phyloP scores from a whole-genome alignment of 2,329 filamentous ascomycete genomes.

The Claviceps sorghi region DNA sequence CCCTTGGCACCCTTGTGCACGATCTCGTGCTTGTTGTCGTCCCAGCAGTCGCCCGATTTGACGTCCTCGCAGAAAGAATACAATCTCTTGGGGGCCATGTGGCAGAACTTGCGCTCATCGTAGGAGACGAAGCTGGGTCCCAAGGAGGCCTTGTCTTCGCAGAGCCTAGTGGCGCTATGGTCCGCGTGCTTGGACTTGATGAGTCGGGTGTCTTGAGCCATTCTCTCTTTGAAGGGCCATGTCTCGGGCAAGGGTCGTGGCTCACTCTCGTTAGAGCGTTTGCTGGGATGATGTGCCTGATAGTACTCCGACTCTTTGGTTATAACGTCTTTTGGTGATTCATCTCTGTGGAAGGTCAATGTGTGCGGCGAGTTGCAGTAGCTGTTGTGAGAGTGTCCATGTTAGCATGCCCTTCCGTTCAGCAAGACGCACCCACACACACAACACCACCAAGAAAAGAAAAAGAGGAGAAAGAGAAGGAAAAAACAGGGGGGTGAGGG shows the following conservation, averaged over 20 bases:
- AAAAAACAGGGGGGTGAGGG: too few species aligned
- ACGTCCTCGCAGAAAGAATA: slow-evolving; percentile 6
- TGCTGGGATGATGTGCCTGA: too few species aligned
- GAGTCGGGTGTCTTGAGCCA: not conserved
- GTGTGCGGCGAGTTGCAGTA: not conserved
- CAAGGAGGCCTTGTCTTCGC: slow-evolving; percentile 1
- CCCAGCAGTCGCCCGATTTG: slow-evolving; percentile 7
- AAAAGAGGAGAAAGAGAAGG: too few species aligned
- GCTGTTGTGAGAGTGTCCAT: not conserved
- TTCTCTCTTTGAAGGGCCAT: not conserved
- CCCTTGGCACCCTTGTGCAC: not conserved
- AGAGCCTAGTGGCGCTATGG: slow-evolving; percentile 6
- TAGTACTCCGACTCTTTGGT: too few species aligned
- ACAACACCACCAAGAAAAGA: too few species aligned
- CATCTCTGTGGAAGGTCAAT: not conserved
- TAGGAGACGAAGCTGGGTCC: slow-evolving; percentile 8
- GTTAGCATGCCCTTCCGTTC: not conserved
- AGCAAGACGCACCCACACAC: too few species aligned
- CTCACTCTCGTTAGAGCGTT: too few species aligned
- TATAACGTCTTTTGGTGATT: too few species aligned
- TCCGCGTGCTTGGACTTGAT: not conserved
- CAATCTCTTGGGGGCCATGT: slow-evolving; percentile 9
- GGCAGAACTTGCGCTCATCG: slow-evolving; percentile 9
- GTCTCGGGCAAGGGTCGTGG: too few species aligned
- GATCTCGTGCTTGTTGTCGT: slow-evolving; percentile 6